A percentile compares a stretch with the other conserved stretches of the same genome.
These are phyloP conservation scores for Ascobolus immersus DNA, from an alignment of 495 filamentous ascomycete genomes.

Conservation along the genomic window DNA sequence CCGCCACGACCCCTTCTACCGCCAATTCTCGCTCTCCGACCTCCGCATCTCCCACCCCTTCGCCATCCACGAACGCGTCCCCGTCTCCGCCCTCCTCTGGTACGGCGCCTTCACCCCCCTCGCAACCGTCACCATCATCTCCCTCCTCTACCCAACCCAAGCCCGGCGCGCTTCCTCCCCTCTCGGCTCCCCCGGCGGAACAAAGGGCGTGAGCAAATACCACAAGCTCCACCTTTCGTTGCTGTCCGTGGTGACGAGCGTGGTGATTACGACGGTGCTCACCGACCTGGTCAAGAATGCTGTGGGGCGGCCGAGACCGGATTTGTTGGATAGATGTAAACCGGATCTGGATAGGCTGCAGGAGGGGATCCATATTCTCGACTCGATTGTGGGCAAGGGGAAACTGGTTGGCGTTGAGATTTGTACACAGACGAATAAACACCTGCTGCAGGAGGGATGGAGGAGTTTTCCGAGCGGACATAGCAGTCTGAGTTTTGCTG, in stretches of 20 bases:
- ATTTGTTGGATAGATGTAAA: slow-evolving; percentile 69
- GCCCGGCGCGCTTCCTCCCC: background rate
- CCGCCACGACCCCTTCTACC: background rate
- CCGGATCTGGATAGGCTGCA: slow-evolving; percentile 37
- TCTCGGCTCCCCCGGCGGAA: background rate
- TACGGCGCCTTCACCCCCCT: slow-evolving; percentile 40
- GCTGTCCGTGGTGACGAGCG: slow-evolving; percentile 48
- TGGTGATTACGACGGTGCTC: slow-evolving; percentile 55
- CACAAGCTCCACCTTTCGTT: slow-evolving; percentile 74
- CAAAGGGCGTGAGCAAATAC: slow-evolving; percentile 5
- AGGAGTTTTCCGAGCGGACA: slow-evolving; percentile 81
- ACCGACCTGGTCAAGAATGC: slow-evolving; percentile 85
- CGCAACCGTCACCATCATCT: slow-evolving; percentile 37
- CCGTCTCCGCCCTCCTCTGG: slow-evolving; percentile 46
- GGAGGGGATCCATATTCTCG: too few species aligned
- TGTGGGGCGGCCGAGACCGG: slow-evolving; percentile 71
- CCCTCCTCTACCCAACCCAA: slow-evolving; percentile 25
- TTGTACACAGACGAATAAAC: slow-evolving; percentile 54
- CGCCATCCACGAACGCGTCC: slow-evolving; percentile 60
- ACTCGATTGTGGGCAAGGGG: too few species aligned
- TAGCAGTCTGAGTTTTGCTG: slow-evolving; percentile 60
- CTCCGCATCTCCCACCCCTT: slow-evolving; percentile 64
- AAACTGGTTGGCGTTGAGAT: slow-evolving; percentile 52
- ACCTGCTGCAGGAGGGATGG: slow-evolving; percentile 75
- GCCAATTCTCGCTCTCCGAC: too few species aligned